Evolutionary conservation across 1,139 yeast species (phyloP).

Genomic region (Chernovozyma sophiae-reginae): DNA sequence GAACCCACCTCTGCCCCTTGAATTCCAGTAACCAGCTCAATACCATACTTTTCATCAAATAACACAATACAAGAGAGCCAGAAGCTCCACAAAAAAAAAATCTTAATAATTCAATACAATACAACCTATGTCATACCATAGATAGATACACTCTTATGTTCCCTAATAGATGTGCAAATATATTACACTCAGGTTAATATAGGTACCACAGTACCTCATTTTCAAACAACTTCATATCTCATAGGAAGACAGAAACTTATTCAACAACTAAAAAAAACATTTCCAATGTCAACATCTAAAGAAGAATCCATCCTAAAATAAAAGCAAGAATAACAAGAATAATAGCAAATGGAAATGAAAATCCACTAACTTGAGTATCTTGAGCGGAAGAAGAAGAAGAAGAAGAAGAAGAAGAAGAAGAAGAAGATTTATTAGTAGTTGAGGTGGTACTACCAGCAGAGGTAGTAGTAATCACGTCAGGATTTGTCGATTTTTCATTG

Average conservation of each 20-base stretch:
- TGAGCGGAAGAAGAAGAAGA: constrained; percentile 8
- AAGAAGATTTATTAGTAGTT: constrained; percentile 2
- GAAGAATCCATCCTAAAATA: constrained; percentile 57
- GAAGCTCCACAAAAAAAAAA: background rate
- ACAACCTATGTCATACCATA: background rate
- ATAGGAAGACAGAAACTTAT: too few species aligned
- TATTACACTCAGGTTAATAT: too few species aligned
- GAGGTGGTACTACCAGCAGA: constrained; percentile 6
- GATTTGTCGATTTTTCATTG: constrained; percentile 11
- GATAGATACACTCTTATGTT: too few species aligned
- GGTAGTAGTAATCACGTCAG: constrained; percentile 1
- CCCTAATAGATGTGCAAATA: too few species aligned
- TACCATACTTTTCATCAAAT: too few species aligned
- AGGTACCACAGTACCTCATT: too few species aligned
- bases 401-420: constrained; percentile 3
- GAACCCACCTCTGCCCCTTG: too few species aligned
- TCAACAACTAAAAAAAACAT: too few species aligned
- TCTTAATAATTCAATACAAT: background rate
- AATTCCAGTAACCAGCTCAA: too few species aligned
- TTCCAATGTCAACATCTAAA: too few species aligned
- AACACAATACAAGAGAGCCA: too few species aligned
- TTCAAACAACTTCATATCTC: too few species aligned
- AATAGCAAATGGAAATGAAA: constrained; percentile 50
- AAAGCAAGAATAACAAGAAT: constrained; percentile 53
- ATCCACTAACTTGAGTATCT: constrained; percentile 40